These are phyloP conservation scores for Puccinia coronata DNA, from an alignment of 1,284 basidiomycete species.

Conservation along the genomic window DNA sequence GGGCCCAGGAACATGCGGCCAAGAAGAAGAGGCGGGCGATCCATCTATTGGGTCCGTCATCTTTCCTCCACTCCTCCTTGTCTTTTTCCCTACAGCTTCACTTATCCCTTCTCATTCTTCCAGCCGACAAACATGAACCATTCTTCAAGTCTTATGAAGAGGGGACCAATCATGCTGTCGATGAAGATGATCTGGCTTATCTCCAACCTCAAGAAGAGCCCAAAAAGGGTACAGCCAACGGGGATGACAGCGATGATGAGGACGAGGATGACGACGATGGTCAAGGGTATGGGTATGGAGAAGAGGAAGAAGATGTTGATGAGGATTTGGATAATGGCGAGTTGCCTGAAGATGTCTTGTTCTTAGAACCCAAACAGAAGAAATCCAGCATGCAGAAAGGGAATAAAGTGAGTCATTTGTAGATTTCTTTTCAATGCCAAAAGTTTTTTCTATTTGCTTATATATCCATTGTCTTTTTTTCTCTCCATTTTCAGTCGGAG, in stretches of 20 bases:
- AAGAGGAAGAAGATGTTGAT: constrained; percentile 13
- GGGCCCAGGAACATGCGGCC: constrained; percentile 14
- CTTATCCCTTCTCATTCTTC: background rate
- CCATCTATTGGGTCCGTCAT: constrained; percentile 31
- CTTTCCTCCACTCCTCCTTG: background rate
- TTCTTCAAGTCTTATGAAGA: constrained; percentile 49
- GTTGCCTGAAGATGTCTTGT: background rate
- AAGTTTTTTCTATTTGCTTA: background rate
- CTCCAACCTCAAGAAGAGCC: constrained; percentile 33
- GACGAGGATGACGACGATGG: constrained; percentile 28
- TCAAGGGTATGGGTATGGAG: background rate
- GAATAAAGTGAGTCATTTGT: constrained; percentile 2
- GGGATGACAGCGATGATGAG: background rate
- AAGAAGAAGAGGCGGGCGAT: constrained; percentile 45
- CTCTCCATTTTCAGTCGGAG: background rate
- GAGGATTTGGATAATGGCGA: constrained; percentile 30
- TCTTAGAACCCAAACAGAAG: background rate
- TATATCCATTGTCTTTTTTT: background rate
- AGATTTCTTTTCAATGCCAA: background rate
- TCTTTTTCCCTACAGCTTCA: background rate
- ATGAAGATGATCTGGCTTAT: constrained; percentile 44
- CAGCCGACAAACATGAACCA: constrained; percentile 34
- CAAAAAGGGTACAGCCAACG: background rate
- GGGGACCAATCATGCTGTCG: constrained; percentile 21
- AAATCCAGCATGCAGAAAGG: constrained; percentile 5